phyloP scores from a whole-genome alignment of 1,284 basidiomycete genomes.

The Cutaneotrichosporon daszewskae region DNA sequence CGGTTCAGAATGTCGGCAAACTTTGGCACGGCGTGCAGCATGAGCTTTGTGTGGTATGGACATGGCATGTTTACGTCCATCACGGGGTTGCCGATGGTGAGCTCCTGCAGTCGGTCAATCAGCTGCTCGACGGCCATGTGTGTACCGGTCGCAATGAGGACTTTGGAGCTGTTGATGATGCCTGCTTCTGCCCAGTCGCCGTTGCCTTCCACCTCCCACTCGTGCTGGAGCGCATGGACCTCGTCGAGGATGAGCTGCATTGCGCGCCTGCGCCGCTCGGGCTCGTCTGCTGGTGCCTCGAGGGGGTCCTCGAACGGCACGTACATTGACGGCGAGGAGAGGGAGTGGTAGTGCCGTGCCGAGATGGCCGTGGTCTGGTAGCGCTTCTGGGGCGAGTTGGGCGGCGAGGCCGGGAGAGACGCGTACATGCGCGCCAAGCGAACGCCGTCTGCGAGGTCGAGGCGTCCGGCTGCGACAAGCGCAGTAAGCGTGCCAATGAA shows the following conservation, averaged over 20 bases:
- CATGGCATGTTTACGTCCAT: conserved; percentile 47
- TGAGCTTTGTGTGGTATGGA: conserved; percentile 44
- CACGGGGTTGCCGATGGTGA: conserved; percentile 45
- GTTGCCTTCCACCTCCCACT: conserved; percentile 31
- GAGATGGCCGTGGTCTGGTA: conserved; percentile 42
- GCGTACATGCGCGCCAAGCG: conserved; percentile 41
- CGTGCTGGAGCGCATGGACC: conserved; percentile 36
- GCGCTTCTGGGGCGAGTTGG: conserved; percentile 14
- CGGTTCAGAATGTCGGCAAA: conserved; percentile 34
- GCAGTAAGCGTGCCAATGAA: conserved; percentile 46
- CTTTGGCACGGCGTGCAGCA: conserved; percentile 40
- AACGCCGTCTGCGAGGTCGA: conserved; percentile 42
- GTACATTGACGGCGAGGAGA: conserved; percentile 33
- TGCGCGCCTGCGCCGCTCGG: conserved; percentile 30
- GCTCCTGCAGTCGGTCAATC: conserved; percentile 37
- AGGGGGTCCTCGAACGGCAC: conserved; percentile 25
- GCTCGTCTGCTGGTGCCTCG: conserved; percentile 16
- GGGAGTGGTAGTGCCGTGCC: conserved; percentile 41
- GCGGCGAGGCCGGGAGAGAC: conserved; percentile 29
- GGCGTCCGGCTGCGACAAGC: conserved; percentile 39
- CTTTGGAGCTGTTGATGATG: conserved; percentile 44
- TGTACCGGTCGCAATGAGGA: conserved; percentile 44
- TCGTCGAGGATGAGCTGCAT: conserved; percentile 46
- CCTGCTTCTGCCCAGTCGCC: conserved; percentile 44
- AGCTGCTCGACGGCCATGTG: conserved; percentile 39